A percentile compares a stretch with the other conserved stretches of the same genome.
phyloP scores from a whole-genome alignment of 2,329 filamentous ascomycete species.

The Pseudopithomyces chartarum region DNA sequence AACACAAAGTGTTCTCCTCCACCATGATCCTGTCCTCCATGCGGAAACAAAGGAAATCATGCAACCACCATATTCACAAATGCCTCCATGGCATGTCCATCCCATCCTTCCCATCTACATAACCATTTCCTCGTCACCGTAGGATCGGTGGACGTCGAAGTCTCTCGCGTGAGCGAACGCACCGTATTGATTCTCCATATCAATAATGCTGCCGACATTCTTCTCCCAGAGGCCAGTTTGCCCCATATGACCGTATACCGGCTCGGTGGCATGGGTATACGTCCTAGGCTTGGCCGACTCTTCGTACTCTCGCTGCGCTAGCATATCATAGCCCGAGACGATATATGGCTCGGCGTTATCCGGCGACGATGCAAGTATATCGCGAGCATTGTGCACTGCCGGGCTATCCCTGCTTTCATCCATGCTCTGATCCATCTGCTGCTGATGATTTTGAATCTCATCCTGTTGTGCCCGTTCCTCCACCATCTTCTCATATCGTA shows the following conservation, averaged over 20 bases:
- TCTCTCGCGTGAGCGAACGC: constrained; percentile 61
- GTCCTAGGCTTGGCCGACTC: constrained; percentile 48
- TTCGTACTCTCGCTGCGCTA: constrained; percentile 69
- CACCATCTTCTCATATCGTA: constrained; percentile 63
- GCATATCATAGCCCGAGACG: constrained; percentile 75
- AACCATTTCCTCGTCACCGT: constrained; percentile 47
- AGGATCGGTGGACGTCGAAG: constrained; percentile 49
- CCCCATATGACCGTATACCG: constrained; percentile 62
- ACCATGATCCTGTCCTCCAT: neutral
- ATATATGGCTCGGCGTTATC: constrained; percentile 79
- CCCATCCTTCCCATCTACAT: constrained; percentile 30
- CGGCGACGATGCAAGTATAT: constrained; percentile 22
- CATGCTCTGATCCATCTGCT: constrained; percentile 37
- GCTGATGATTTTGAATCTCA: constrained; percentile 33
- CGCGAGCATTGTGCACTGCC: constrained; percentile 19
- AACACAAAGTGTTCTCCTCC: neutral
- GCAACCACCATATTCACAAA: neutral
- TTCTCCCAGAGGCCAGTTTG: constrained; percentile 53
- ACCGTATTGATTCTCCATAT: constrained; percentile 73
- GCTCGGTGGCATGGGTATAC: constrained; percentile 67
- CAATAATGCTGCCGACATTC: constrained; percentile 46
- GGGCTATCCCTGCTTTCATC: constrained; percentile 13
- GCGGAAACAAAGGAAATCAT: neutral
- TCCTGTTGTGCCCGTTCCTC: constrained; percentile 31
- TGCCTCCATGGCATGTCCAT: neutral